A percentile compares a stretch with the other conserved stretches of the same genome.
These are phyloP conservation scores for Aureobasidium sp. DNA, from an alignment of 2,329 filamentous ascomycete genomes.

Conservation along the genomic window DNA sequence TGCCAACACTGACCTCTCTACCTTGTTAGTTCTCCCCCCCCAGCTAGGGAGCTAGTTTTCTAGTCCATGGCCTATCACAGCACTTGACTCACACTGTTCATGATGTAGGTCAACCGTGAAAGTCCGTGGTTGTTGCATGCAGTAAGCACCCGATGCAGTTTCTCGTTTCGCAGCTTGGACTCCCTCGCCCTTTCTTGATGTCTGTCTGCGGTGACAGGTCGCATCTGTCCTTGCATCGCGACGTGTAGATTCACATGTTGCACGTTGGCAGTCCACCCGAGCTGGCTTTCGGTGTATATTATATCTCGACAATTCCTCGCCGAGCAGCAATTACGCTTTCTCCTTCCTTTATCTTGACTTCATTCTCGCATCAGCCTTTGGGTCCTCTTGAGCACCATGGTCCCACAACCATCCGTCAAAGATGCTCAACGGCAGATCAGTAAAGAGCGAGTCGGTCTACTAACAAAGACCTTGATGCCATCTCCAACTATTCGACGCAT, in stretches of 20 bases:
- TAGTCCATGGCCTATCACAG: slow-evolving; percentile 1
- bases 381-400: not conserved
- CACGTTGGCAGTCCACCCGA: not conserved
- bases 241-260: not conserved
- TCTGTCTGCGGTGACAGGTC: not conserved
- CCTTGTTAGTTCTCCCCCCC: slow-evolving; percentile 3
- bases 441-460: slow-evolving; percentile 49
- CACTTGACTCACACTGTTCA: slow-evolving; percentile 7
- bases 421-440: slow-evolving; percentile 21
- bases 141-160: not conserved
- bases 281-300: not conserved
- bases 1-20: not conserved
- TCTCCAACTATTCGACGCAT: slow-evolving; percentile 72
- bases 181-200: not conserved
- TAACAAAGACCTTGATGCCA: slow-evolving; percentile 70
- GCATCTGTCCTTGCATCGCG: slow-evolving; percentile 1
- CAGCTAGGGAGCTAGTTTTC: not conserved
- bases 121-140: not conserved
- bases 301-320: not conserved
- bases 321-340: not conserved
- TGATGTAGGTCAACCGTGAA: not conserved
- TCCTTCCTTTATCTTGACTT: not conserved
- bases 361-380: not conserved
- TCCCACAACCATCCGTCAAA: not conserved
- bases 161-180: not conserved